Conservation (phyloP, 495 filamentous ascomycete genomes). For the Xylaria sp. region DNA sequence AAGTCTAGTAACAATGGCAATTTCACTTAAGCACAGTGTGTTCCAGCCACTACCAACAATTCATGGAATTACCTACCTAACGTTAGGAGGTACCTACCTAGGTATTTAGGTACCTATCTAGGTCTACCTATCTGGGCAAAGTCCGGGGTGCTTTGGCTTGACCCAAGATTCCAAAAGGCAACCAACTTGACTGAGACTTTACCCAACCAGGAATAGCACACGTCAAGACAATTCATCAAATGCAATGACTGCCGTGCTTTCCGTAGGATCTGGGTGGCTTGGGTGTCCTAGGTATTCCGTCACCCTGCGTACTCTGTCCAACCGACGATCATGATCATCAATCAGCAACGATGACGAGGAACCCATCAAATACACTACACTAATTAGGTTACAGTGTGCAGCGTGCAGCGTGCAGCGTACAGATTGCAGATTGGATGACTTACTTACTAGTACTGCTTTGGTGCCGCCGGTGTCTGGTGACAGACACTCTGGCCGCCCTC, state of each 20-base stretch:
- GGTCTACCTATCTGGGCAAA: too few species aligned
- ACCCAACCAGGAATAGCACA: neutral
- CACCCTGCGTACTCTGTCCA: neutral
- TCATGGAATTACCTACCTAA: too few species aligned
- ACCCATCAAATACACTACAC: neutral
- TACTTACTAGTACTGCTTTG: neutral
- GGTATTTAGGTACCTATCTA: too few species aligned
- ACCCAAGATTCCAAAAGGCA: slow-evolving; percentile 4
- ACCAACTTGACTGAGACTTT: neutral
- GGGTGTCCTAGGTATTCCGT: neutral
- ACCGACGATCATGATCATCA: slow-evolving; percentile 8
- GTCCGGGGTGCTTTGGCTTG: too few species aligned
- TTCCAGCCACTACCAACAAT: too few species aligned
- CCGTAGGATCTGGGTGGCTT: neutral
- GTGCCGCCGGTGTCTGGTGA: neutral
- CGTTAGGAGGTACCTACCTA: too few species aligned
- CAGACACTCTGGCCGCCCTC: neutral
- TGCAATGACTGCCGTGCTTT: slow-evolving; percentile 12
- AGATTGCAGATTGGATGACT: neutral
- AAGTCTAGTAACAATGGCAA: neutral
- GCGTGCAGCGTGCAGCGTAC: neutral
- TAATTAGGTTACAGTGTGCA: too few species aligned
- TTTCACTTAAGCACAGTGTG: too few species aligned
- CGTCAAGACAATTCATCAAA: neutral
- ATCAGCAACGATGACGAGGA: slow-evolving; percentile 6